phyloP scores from a whole-genome alignment of 2,329 filamentous ascomycete genomes.

The Epicoccum sorghinum region DNA sequence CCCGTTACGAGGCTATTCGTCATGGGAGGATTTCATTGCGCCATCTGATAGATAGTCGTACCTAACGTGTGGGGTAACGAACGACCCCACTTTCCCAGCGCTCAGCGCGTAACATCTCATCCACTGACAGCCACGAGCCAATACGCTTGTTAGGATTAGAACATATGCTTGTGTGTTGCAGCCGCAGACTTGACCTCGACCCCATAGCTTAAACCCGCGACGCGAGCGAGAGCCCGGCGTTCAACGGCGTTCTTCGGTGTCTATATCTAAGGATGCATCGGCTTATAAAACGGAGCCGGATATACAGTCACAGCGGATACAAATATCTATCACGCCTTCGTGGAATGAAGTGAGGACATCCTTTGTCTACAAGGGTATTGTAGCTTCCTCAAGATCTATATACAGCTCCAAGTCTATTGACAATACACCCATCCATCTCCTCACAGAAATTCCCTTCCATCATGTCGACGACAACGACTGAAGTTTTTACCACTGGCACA shows the following conservation, averaged over 20 bases:
- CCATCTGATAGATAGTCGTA: slow-evolving; percentile 24
- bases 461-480: slow-evolving; percentile 30
- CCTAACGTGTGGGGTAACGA: slow-evolving; percentile 11
- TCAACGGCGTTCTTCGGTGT: not conserved
- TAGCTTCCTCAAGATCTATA: not conserved
- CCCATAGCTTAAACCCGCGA: not conserved
- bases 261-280: not conserved
- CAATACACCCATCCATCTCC: not conserved
- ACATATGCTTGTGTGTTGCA: not conserved
- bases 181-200: not conserved
- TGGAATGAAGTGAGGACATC: not conserved
- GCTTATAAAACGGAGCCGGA: not conserved
- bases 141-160: not conserved
- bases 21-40: slow-evolving; percentile 29
- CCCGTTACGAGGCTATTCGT: slow-evolving; percentile 19
- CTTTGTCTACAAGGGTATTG: not conserved
- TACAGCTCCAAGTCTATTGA: not conserved
- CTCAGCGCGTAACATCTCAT: not conserved
- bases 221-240: not conserved
- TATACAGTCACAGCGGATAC: not conserved
- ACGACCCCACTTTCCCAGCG: not conserved
- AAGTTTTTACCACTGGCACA: slow-evolving; percentile 11
- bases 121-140: not conserved
- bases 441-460: not conserved
- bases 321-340: slow-evolving; percentile 4